These are phyloP conservation scores for Rhamnella rubrinervis DNA, from an alignment of 331 rosid species.

Conservation along the genomic window DNA sequence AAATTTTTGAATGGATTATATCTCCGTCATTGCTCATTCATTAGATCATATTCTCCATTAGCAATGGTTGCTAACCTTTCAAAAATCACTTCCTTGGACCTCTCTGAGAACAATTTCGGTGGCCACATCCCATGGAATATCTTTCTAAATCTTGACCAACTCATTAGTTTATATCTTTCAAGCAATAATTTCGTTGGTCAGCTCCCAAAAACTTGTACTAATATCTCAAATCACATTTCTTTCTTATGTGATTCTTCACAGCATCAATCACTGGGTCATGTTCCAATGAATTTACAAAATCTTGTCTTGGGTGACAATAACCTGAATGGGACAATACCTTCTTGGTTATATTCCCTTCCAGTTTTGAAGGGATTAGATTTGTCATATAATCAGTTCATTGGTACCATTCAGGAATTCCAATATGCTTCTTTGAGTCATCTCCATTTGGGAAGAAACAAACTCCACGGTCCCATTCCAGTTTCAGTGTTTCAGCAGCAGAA, in stretches of 20 bases:
- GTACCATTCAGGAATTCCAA: neutral
- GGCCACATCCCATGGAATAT: constrained; percentile 13
- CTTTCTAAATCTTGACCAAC: neutral
- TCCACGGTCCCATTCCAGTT: neutral
- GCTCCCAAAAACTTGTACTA: neutral
- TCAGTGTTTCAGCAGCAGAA: neutral
- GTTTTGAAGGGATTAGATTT: neutral
- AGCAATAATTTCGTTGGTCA: neutral
- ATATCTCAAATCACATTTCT: neutral
- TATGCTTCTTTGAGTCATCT: neutral
- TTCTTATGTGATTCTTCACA: neutral
- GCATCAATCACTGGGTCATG: neutral
- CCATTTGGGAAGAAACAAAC: neutral
- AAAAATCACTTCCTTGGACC: constrained; percentile 1
- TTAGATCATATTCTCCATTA: neutral
- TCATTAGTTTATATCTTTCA: neutral
- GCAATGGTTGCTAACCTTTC: neutral
- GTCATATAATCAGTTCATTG: neutral
- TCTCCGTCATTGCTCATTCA: neutral
- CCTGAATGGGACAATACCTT: neutral
- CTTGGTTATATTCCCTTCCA: constrained; percentile 2
- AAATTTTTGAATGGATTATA: neutral
- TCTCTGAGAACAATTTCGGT: neutral
- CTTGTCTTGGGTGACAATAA: neutral
- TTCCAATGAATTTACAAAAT: neutral